phyloP scores from a whole-genome alignment of 305 asterid genomes.

The Andrographis paniculata region DNA sequence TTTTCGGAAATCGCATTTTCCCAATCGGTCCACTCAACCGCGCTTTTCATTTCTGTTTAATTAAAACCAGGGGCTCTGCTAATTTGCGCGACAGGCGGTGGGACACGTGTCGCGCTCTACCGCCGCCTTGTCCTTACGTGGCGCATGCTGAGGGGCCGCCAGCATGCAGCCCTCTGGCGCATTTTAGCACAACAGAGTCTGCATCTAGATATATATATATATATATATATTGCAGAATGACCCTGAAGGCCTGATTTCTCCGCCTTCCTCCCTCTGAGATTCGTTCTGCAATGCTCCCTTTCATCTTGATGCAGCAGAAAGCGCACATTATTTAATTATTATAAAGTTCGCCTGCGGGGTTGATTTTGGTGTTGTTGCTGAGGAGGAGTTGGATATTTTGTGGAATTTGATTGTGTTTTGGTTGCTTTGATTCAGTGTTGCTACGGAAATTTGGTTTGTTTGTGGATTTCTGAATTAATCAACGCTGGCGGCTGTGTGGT shows the following conservation, averaged over 20 bases:
- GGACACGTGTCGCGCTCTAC: not conserved
- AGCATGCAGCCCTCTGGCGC: too few species aligned
- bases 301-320: not conserved
- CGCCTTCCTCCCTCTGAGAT: too few species aligned
- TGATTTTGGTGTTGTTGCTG: not conserved
- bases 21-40: slow-evolving; percentile 12
- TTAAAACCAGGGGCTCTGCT: not conserved
- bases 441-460: not conserved
- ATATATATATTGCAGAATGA: too few species aligned
- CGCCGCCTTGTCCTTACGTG: not conserved
- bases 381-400: too few species aligned
- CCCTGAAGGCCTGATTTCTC: too few species aligned
- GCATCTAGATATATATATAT: too few species aligned
- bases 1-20: slow-evolving; percentile 2
- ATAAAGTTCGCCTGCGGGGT: not conserved
- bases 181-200: too few species aligned
- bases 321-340: not conserved
- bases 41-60: slow-evolving; percentile 5
- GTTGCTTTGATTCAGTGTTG: not conserved
- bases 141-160: not conserved
- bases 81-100: not conserved
- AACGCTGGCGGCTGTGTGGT: not conserved
- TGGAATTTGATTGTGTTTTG: not conserved
- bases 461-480: not conserved
- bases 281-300: too few species aligned